Evolutionary conservation across 2,329 filamentous ascomycete genomes (phyloP).

Genomic region (Penicillium sp.): DNA sequence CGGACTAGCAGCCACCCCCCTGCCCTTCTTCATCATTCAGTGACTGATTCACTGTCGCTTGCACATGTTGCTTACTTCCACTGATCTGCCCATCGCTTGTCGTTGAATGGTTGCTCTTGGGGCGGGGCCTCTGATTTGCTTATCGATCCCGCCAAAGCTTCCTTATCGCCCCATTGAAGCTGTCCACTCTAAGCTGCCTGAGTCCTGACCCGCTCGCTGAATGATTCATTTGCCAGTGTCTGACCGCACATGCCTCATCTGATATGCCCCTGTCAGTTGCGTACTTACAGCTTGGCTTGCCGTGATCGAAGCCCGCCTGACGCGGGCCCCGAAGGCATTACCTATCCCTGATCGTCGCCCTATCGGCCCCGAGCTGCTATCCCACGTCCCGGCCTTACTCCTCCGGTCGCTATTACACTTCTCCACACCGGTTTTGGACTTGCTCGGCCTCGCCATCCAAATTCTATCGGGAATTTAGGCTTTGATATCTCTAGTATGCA

Average conservation of each 20-base stretch:
- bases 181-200: constrained; percentile 3
- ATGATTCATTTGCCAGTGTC: not conserved
- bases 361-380: constrained; percentile 24
- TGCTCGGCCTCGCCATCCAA: not conserved
- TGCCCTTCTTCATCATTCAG: not conserved
- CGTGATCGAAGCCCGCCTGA: constrained; percentile 13
- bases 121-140: constrained; percentile 12
- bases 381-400: constrained; percentile 19
- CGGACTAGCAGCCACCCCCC: not conserved
- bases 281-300: constrained; percentile 6
- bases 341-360: constrained; percentile 13
- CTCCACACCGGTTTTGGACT: constrained; percentile 4
- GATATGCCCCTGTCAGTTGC: constrained; percentile 19
- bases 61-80: not conserved
- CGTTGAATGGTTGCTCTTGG: not conserved
- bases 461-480: constrained; percentile 5
- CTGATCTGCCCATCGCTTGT: not conserved
- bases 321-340: constrained; percentile 6
- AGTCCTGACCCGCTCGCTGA: constrained; percentile 1
- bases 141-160: constrained; percentile 18
- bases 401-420: constrained; percentile 10
- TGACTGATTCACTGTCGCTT: not conserved
- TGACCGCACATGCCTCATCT: constrained; percentile 15
- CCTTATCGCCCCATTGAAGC: constrained; percentile 16
- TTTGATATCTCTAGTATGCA: constrained; percentile 28